Percentiles rank a stretch among this genome's conserved stretches.
These are phyloP conservation scores for Fusarium annulatum DNA, from an alignment of 2,329 filamentous ascomycete genomes.

Conservation along the genomic window DNA sequence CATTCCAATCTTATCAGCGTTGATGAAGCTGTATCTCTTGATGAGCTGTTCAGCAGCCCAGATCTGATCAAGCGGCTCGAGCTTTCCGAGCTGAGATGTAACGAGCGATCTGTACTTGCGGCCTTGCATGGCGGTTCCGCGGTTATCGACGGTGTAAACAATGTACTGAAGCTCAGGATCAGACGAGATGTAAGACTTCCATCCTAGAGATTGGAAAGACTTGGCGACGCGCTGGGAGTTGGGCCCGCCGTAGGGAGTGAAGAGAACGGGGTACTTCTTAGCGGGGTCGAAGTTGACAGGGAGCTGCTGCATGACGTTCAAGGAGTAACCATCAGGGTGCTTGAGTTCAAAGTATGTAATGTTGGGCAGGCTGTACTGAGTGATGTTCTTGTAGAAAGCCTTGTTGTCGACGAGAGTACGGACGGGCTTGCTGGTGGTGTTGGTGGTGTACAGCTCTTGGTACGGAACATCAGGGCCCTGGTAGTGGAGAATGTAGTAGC, in stretches of 20 bases:
- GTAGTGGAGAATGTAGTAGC: slow-evolving; percentile 75
- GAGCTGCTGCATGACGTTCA: slow-evolving; percentile 74
- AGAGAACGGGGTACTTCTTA: slow-evolving; percentile 74
- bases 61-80: slow-evolving; percentile 75
- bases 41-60: slow-evolving; percentile 71
- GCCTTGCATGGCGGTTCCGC: slow-evolving; percentile 73
- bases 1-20: slow-evolving; percentile 70
- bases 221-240: slow-evolving; percentile 71
- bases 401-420: slow-evolving; percentile 70
- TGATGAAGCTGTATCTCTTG: slow-evolving; percentile 63
- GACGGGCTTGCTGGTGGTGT: slow-evolving; percentile 63
- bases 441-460: slow-evolving; percentile 71
- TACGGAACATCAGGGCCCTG: slow-evolving; percentile 75
- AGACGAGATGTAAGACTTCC: slow-evolving; percentile 72
- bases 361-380: slow-evolving; percentile 71
- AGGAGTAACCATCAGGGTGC: slow-evolving; percentile 68
- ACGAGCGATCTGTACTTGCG: slow-evolving; percentile 71
- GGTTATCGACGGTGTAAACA: slow-evolving; percentile 75
- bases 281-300: slow-evolving; percentile 71
- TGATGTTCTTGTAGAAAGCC: slow-evolving; percentile 64
- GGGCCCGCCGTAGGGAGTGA: slow-evolving; percentile 76
- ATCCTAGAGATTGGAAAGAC: slow-evolving; percentile 64
- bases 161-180: slow-evolving; percentile 76
- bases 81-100: slow-evolving; percentile 67
- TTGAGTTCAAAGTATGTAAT: slow-evolving; percentile 72